Evolutionary conservation across 1,284 basidiomycete genomes (phyloP).

Genomic region (Trichosporon coremiiforme): DNA sequence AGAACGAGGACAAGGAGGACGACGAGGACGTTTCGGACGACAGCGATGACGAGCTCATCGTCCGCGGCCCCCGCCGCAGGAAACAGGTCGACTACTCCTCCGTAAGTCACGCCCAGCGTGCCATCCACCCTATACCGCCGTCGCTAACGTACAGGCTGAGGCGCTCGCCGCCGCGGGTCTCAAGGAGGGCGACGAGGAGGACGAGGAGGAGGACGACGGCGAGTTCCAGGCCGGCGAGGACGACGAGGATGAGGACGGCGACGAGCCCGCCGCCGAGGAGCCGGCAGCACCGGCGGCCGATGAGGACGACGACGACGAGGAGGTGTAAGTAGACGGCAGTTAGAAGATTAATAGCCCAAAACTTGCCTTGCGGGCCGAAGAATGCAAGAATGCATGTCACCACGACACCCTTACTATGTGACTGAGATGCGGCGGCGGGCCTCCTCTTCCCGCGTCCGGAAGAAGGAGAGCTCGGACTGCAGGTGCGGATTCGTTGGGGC

Average conservation of each 20-base stretch:
- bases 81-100: constrained; percentile 44
- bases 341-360: constrained; percentile 8
- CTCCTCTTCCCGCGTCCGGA: constrained; percentile 64
- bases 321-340: constrained; percentile 31
- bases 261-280: constrained; percentile 32
- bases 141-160: constrained; percentile 40
- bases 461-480: constrained; percentile 65
- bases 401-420: not conserved
- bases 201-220: constrained; percentile 35
- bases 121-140: too few species aligned
- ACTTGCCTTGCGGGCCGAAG: not conserved
- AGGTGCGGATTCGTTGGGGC: constrained; percentile 63
- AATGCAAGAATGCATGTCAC: constrained; percentile 9
- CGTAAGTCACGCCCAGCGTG: too few species aligned
- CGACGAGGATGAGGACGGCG: constrained; percentile 34
- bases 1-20: constrained; percentile 31
- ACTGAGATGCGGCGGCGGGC: constrained; percentile 58
- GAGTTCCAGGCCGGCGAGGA: constrained; percentile 36
- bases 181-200: constrained; percentile 28
- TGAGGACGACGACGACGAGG: constrained; percentile 40
- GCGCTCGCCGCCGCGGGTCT: constrained; percentile 47
- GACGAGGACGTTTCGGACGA: constrained; percentile 39
- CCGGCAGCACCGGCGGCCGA: constrained; percentile 34
- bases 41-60: constrained; percentile 38
- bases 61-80: constrained; percentile 38